Conservation (phyloP, 352 stramenopile genomes). For the Globisporangium alternatum region DNA sequence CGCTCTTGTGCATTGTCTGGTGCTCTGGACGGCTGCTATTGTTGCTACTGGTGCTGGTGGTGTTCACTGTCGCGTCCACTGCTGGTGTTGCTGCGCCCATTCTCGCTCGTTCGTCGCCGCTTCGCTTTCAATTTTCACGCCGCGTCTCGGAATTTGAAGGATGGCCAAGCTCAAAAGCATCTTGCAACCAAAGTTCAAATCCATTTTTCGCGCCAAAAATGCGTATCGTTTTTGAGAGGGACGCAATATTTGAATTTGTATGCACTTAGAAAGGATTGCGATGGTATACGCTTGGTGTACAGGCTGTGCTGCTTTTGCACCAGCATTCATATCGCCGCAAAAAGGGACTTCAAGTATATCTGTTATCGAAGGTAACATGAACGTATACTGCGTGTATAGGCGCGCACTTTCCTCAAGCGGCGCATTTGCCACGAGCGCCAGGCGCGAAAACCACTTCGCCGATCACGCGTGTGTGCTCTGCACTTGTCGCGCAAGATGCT, state of each 20-base stretch:
- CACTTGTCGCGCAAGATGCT: conserved; percentile 30
- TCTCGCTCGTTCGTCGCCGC: neutral
- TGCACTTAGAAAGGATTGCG: neutral
- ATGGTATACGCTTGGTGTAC: no score
- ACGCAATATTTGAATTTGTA: neutral
- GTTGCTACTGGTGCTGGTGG: neutral
- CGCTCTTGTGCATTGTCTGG: conserved; percentile 9
- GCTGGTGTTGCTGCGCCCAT: conserved; percentile 5
- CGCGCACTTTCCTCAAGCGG: neutral
- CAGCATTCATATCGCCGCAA: no score
- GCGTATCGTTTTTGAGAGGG: neutral
- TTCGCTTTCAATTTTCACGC: conserved; percentile 2
- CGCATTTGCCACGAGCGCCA: neutral
- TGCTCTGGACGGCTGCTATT: neutral
- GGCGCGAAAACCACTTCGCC: neutral
- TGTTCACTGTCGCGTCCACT: neutral
- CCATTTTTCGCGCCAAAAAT: conserved; percentile 3
- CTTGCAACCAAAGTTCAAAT: neutral
- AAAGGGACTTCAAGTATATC: no score
- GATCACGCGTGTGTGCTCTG: no score
- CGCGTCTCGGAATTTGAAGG: conserved; percentile 6
- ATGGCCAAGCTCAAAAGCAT: neutral
- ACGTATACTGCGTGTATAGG: no score
- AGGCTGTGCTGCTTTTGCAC: no score
- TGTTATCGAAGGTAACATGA: no score